phyloP scores from a whole-genome alignment of 805 yeast genomes.

The Candida maltosa region DNA sequence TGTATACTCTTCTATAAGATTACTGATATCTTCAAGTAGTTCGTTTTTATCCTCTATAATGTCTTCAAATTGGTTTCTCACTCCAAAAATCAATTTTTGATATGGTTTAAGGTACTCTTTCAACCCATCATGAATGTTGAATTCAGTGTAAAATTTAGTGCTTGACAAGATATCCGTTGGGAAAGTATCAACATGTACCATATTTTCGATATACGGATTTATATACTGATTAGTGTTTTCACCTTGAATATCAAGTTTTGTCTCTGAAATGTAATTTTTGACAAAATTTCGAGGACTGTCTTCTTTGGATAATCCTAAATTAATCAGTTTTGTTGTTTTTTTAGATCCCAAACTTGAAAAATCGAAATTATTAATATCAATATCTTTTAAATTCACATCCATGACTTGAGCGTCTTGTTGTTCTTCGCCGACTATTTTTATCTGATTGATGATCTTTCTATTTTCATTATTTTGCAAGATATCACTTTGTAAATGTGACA shows the following conservation, averaged over 20 bases:
- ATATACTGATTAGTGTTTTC: too few relatives aligned
- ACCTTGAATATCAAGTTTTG: too few relatives aligned
- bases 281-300: too few relatives aligned
- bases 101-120: slow-evolving; percentile 27
- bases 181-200: slow-evolving; percentile 24
- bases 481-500: slow-evolving; percentile 44
- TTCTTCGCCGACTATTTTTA: slow-evolving; percentile 15
- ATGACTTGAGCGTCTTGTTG: neutral
- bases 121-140: slow-evolving; percentile 21
- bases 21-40: slow-evolving; percentile 31
- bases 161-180: slow-evolving; percentile 17
- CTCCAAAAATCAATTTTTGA: slow-evolving; percentile 16
- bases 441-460: slow-evolving; percentile 47
- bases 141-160: slow-evolving; percentile 15
- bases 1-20: slow-evolving; percentile 29
- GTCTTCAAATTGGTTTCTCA: slow-evolving; percentile 13
- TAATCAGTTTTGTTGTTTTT: too few relatives aligned
- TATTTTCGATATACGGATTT: slow-evolving; percentile 14
- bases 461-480: slow-evolving; percentile 39
- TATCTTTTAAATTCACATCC: slow-evolving; percentile 3
- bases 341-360: slow-evolving; percentile 1
- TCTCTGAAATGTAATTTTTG: too few relatives aligned
- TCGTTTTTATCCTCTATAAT: slow-evolving; percentile 32
- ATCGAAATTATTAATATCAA: slow-evolving; percentile 1
- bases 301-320: neutral